Conservation (phyloP, 148 eudicot species). For the Cornus kousa region DNA sequence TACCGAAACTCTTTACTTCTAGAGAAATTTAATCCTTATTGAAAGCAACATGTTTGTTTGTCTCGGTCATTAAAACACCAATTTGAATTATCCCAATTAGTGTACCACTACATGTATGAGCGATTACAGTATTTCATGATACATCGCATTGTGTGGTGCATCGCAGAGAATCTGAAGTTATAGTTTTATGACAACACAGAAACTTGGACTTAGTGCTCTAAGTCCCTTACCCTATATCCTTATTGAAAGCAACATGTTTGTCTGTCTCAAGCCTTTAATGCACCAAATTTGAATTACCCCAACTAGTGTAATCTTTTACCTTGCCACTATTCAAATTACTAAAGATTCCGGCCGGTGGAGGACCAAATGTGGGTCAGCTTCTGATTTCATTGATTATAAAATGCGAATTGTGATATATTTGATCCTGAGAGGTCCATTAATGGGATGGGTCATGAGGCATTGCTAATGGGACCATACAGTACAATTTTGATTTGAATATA, state of each 20-base stretch:
- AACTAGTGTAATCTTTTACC: not conserved
- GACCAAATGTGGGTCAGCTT: conserved; percentile 9
- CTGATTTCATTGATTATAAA: not conserved
- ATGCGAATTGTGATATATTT: not conserved
- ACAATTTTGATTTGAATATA: not conserved
- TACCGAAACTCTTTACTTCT: too few species aligned
- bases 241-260: conserved; percentile 8
- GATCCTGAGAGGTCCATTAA: not conserved
- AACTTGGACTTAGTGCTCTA: not conserved
- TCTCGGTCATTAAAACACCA: too few species aligned
- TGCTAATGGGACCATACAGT: not conserved
- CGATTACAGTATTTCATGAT: too few species aligned
- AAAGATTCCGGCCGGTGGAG: not conserved
- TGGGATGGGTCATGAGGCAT: not conserved
- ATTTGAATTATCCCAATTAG: too few species aligned
- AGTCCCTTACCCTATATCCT: not conserved
- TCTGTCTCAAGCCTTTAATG: not conserved
- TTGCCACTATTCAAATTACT: not conserved
- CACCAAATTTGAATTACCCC: not conserved
- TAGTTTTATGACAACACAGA: not conserved
- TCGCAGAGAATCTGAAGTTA: too few species aligned
- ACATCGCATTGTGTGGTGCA: too few species aligned
- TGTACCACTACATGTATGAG: too few species aligned
- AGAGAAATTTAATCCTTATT: too few species aligned
- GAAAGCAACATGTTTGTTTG: too few species aligned